Base-by-base conservation (phyloP, 2,329 filamentous ascomycete species). In the Scytalidium sp. region DNA sequence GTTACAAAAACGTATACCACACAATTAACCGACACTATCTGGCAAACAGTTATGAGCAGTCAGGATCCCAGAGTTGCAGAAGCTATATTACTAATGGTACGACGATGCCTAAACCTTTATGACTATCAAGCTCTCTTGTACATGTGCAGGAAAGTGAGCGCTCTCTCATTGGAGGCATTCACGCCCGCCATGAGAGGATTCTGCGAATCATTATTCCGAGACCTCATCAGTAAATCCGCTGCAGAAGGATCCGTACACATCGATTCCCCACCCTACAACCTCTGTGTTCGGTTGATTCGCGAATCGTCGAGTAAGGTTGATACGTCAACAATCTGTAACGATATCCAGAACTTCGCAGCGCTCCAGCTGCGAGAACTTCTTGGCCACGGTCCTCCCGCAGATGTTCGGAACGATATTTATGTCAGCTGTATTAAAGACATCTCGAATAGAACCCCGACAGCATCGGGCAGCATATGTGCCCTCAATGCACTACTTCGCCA, bases 51-150 rank as follows among this genome's bases (percentile, higher is more conserved):
- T 45, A 85, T 81, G 5, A 83, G 85, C 20, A 91, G 87, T 52
- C 90, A 92, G 61, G 91, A 97, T 65, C 86, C 88, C 3, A 81
- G 91, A 49, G 85, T 93, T n/a, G 84, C 89, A 7, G 85, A 91
- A 45, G 91, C 92, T 22, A 80, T 95, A 20, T 75, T 92, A 43
- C 21, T 41, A 17, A 88, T 96, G 81, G 66, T 79, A 23, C 64
- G 61, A 3, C 70, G 66, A 17, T 76, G 81, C 39, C 61, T 72
- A 22, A 69, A 74, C 32, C 66, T 85, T 8, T 75, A 79, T 47
- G 68, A 75, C 7, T 69, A 73, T 23, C 59, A 71, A 0, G 65
- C 72, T 4, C 67, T 90, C 36, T 64, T 87, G 6, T 85, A 90
- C 60, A 67, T 93, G 23, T 89, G 85, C 60, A 72, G 79, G 45